phyloP scores from a whole-genome alignment of 164 flowering plant genomes.

The Sedum album region DNA sequence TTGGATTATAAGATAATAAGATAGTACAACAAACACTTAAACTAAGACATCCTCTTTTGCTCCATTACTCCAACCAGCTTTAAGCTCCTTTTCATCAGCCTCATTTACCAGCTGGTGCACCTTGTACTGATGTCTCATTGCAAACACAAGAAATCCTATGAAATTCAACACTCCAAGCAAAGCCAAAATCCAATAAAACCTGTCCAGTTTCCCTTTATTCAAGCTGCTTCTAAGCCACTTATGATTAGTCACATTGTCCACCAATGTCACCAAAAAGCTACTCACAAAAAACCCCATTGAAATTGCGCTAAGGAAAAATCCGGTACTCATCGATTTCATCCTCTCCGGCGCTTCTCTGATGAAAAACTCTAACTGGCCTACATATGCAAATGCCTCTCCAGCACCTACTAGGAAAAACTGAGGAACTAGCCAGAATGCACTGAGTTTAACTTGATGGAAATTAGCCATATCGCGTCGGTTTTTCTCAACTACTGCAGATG shows the following conservation, averaged over 20 bases:
- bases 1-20: too few relatives aligned
- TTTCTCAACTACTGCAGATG: slow-evolving; percentile 54
- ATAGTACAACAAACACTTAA: too few relatives aligned
- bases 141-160: slow-evolving; percentile 46
- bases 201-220: slow-evolving; percentile 56
- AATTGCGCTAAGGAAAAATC: slow-evolving; percentile 65
- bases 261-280: slow-evolving; percentile 68
- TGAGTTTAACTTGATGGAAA: slow-evolving; percentile 17
- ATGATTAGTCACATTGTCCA: slow-evolving; percentile 38
- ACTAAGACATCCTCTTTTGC: too few relatives aligned
- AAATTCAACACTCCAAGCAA: slow-evolving; percentile 55
- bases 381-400: slow-evolving; percentile 88
- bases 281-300: slow-evolving; percentile 85
- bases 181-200: slow-evolving; percentile 82
- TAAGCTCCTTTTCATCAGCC: too few relatives aligned
- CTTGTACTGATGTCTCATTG: slow-evolving; percentile 69
- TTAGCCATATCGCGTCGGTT: slow-evolving; percentile 29
- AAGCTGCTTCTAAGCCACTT: slow-evolving; percentile 66
- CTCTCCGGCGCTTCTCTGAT: slow-evolving; percentile 86
- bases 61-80: too few relatives aligned
- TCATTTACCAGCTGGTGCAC: slow-evolving; percentile 7
- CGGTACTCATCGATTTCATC: slow-evolving; percentile 98
- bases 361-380: slow-evolving; percentile 91
- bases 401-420: slow-evolving; percentile 94
- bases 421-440: slow-evolving; percentile 84